These are phyloP conservation scores for Lenzites betulinus DNA, from an alignment of 768 basidiomycete species.

Conservation along the genomic window DNA sequence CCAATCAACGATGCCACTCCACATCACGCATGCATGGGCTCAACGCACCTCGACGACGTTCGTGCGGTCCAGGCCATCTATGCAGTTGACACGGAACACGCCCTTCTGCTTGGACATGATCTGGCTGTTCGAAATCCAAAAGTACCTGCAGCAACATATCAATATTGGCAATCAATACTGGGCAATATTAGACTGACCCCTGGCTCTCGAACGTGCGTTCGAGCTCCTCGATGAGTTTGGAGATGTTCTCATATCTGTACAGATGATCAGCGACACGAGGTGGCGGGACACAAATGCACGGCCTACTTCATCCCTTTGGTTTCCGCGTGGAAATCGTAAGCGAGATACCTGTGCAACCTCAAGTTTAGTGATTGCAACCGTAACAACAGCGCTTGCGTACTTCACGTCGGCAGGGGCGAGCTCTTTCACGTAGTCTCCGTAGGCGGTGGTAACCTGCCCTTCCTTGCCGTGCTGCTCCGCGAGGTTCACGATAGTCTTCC, in stretches of 20 bases:
- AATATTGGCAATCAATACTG: not conserved
- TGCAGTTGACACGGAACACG: constrained; percentile 90
- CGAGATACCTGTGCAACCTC: constrained; percentile 55
- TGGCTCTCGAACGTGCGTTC: constrained; percentile 76
- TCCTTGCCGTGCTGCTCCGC: constrained; percentile 93
- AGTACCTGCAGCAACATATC: constrained; percentile 51
- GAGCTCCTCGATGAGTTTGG: constrained; percentile 69
- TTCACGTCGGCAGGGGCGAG: constrained; percentile 54
- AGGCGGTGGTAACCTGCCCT: constrained; percentile 74
- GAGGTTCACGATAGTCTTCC: constrained; percentile 81
- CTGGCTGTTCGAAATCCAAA: constrained; percentile 75
- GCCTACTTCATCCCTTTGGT: constrained; percentile 90
- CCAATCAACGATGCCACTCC: constrained; percentile 8
- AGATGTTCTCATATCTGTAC: constrained; percentile 84
- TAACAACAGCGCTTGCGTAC: constrained; percentile 39
- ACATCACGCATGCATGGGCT: not conserved
- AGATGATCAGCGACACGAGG: constrained; percentile 14
- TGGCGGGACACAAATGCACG: constrained; percentile 6
- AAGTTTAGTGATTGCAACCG: not conserved
- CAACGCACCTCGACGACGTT: constrained; percentile 83
- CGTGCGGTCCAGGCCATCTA: constrained; percentile 93
- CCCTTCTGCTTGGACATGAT: constrained; percentile 83
- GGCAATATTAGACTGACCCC: constrained; percentile 50
- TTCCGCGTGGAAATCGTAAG: constrained; percentile 93
- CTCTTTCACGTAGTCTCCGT: constrained; percentile 66